A percentile compares a stretch with the other conserved stretches of the same genome.
phyloP scores from a whole-genome alignment of 108 stramenopile genomes.

The Fistulifera pelliculosa region DNA sequence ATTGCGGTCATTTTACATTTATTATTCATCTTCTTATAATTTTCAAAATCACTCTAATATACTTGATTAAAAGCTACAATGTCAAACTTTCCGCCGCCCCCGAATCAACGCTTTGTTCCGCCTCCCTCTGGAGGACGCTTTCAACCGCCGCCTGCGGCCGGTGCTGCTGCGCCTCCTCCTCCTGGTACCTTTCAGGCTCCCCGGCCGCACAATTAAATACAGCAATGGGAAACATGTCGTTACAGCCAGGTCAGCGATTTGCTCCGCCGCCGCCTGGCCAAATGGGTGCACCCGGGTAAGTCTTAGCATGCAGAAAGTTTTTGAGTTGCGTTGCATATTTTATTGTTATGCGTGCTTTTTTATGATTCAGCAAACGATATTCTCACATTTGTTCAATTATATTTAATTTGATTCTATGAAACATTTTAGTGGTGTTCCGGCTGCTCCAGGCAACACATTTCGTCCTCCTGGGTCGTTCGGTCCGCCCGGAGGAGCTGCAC shows the following conservation, averaged over 20 bases:
- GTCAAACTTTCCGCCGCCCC: conserved; percentile 6
- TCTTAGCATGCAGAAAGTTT: not conserved
- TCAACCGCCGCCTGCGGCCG: not conserved
- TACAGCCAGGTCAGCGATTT: too few species aligned
- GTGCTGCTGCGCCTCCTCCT: not conserved
- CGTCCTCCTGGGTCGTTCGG: conserved; percentile 12
- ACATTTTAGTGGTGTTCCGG: not conserved
- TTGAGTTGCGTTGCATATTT: not conserved
- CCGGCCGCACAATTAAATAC: not conserved
- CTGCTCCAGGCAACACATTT: conserved; percentile 20
- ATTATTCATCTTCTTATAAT: too few species aligned
- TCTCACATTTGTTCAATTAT: too few species aligned
- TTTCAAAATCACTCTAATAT: too few species aligned
- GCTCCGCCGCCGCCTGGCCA: too few species aligned
- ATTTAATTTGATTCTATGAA: too few species aligned
- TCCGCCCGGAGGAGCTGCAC: too few species aligned
- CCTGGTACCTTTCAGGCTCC: not conserved
- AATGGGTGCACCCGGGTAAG: too few species aligned
- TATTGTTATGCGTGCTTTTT: not conserved
- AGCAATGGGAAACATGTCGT: too few species aligned
- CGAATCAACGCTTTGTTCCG: conserved; percentile 12
- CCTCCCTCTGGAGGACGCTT: conserved; percentile 11
- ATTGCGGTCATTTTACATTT: not conserved
- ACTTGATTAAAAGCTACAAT: not conserved
- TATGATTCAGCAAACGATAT: too few species aligned